Base-by-base conservation (phyloP, 2,329 filamentous ascomycete species). In the Orbilia quercus region DNA sequence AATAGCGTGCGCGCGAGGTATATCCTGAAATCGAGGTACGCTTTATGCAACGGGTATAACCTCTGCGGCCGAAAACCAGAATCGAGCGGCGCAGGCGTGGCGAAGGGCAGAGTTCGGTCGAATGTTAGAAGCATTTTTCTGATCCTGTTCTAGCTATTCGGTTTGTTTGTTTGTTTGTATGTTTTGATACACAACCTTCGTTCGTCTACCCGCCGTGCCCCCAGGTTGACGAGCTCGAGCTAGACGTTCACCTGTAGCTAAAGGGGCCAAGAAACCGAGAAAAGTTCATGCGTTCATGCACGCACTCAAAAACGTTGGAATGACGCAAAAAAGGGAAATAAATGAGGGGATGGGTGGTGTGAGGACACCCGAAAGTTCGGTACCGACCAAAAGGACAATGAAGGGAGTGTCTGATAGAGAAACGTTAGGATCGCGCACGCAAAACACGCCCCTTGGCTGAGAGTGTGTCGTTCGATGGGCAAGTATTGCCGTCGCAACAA, bases 121-220 rank as follows among this genome's bases (percentile, higher is more conserved):
- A 72, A 72, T 40, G 67, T 59, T 34, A 72, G 67, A 53, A 72
- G 57, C 67, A 72, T 72, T 5, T 31, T n/a, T n/a, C n/a, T 31
- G 28, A 31, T 9, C 28, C 9, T 9, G n/a, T n/a, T 31, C 9
- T 31, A 9, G 57, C 18, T 62, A 45, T 45, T 22, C 20, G 42
- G 18, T 45, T 45, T 45, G 42, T n/a, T n/a, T n/a, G 18, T 45
- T 22, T 9, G 6, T 45, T 45, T 11, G n/a, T 9, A 45, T 11
- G 42, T 42, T n/a, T n/a, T n/a, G 28, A 31, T 31, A 9, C 28
- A 31, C 4, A 31, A 31, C 28, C n/a, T n/a, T n/a, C n/a, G n/a
- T n/a, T 31, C 44, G 16, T 23, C n/a, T 16, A 5, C 12, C 44
- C 9, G 7, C 44, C 12, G 6, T 40, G 31, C 16, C 5, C 28